These are phyloP conservation scores for Agaricus blazei DNA, from an alignment of 768 basidiomycete species.

Conservation along the genomic window DNA sequence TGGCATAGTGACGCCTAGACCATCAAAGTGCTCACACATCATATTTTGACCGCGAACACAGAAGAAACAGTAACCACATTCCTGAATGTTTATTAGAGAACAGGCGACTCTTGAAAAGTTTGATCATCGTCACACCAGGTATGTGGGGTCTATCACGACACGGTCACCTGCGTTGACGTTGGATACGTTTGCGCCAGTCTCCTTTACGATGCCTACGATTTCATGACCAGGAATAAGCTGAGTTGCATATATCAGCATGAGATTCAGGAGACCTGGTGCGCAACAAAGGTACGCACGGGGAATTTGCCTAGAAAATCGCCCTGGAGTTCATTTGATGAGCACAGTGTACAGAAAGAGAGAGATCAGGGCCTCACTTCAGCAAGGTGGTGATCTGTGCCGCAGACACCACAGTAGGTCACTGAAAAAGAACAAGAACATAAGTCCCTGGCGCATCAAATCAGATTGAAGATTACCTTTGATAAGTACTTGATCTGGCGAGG, in stretches of 20 bases:
- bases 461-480: conserved; percentile 42
- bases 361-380: conserved; percentile 34
- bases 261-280: background rate
- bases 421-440: background rate
- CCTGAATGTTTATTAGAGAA: conserved; percentile 27
- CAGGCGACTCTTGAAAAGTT: too few relatives aligned
- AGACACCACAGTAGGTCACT: conserved; percentile 47
- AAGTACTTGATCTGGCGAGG: conserved; percentile 43
- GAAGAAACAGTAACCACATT: conserved; percentile 79
- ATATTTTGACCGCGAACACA: conserved; percentile 81
- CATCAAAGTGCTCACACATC: conserved; percentile 80
- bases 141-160: conserved; percentile 71
- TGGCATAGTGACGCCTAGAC: conserved; percentile 75
- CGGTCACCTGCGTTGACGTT: conserved; percentile 76
- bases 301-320: conserved; percentile 71
- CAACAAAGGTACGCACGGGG: conserved; percentile 38
- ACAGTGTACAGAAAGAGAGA: background rate
- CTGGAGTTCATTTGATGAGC: conserved; percentile 17
- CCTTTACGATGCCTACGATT: conserved; percentile 63
- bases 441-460: background rate
- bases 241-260: background rate
- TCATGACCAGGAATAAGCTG: conserved; percentile 42
- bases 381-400: conserved; percentile 59
- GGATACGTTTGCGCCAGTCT: conserved; percentile 77
- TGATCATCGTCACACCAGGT: conserved; percentile 42